Evolutionary conservation across 176 grass and related monocot species (phyloP).

Genomic region (Eleusine indica): DNA sequence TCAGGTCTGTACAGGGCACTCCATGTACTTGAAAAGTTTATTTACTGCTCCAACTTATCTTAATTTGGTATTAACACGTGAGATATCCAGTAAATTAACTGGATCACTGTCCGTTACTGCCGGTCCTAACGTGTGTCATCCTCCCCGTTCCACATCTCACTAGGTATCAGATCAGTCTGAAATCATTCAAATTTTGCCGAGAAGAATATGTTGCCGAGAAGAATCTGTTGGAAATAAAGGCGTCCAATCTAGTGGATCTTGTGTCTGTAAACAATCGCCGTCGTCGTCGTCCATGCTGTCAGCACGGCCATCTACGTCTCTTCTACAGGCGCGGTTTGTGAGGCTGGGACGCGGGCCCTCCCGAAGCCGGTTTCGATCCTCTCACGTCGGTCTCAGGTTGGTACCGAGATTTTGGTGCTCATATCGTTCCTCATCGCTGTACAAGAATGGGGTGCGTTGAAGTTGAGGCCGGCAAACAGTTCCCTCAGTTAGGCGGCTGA

Average conservation of each 20-base stretch:
- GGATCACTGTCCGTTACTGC: no score
- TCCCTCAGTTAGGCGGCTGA: background rate
- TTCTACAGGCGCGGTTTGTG: no score
- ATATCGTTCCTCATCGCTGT: background rate
- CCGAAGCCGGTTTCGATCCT: background rate
- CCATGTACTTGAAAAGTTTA: no score
- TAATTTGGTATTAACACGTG: no score
- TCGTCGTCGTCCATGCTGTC: background rate
- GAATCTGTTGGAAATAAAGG: background rate
- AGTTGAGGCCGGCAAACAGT: no score
- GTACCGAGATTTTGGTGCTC: background rate
- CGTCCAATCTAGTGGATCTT: background rate
- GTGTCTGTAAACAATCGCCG: background rate
- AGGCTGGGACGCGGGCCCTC: background rate
- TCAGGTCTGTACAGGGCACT: background rate
- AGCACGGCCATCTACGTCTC: no score
- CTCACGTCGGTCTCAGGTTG: background rate
- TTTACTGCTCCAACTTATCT: no score
- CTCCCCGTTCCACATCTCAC: no score
- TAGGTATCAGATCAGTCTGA: no score
- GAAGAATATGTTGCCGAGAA: background rate
- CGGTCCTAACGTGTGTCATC: no score
- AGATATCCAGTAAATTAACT: no score
- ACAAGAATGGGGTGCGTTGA: background rate
- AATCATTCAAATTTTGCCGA: background rate